Base-by-base conservation (phyloP, 192 early-diverging fungal species). In the Dimargaris xerosporica region DNA sequence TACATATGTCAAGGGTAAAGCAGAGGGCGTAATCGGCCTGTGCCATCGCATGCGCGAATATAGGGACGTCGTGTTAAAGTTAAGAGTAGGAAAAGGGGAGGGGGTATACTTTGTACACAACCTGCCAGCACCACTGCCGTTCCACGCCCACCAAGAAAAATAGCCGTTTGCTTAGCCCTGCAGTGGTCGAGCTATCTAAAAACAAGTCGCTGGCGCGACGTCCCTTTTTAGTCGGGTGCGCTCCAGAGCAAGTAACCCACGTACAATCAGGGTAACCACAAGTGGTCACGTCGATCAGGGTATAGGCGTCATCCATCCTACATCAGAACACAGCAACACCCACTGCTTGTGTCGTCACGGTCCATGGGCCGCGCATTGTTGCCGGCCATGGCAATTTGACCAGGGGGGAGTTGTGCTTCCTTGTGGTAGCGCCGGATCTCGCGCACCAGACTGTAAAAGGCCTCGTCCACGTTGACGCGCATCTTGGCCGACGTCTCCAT, bases 381-480 rank as follows among this genome's bases (percentile, higher is more conserved):
- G 19, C 50, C 28, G 50, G 28, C 50, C 50, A 28, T 26, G 50
- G 50, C 50, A 52, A 52, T 52, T 52, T 52, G 50, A 3, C 50
- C 50, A 0, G 50, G 50, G 19, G 50, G 15, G n/a, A 52, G 50
- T n/a, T 52, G 50, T 11, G 50, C 50, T 52, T 52, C 50, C 44
- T 64, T 65, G 50, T 63, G 61, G 39, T 60, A 66, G 5, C 59
- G 66, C 59, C 71, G 71, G 73, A 95, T 95, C 64, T 91, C 86
- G 46, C 90, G 75, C 51, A 97, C 91, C 39, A 92, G 77, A 71
- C 94, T 89, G 46, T 82, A 89, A 73, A 97, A 97, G 44, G 91
- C 89, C 63, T 95, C 91, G 46, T 93, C 90, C 4, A 95, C 91
- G 51, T 91, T 91, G 64, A 87, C 83, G 68, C 88, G 89, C 48